Conservation (phyloP, 1,284 basidiomycete genomes). For the Leucoagaricus sp. region DNA sequence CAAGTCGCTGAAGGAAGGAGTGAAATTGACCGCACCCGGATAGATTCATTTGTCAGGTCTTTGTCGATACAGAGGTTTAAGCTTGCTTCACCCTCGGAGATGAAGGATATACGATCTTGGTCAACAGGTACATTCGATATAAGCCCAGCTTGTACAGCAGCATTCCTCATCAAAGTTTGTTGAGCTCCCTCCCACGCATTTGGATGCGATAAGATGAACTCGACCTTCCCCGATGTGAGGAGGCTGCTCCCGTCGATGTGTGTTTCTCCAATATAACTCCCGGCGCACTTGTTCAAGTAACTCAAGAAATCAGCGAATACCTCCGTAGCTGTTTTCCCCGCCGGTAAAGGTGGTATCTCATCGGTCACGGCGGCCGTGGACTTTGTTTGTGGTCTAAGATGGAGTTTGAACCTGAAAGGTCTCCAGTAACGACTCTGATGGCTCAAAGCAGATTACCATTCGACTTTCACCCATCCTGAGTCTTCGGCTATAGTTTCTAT, state of each 20-base stretch:
- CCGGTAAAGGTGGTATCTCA: slow-evolving; percentile 43
- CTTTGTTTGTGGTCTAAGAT: slow-evolving; percentile 24
- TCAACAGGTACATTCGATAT: slow-evolving; percentile 21
- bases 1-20: not conserved
- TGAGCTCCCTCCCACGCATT: slow-evolving; percentile 33
- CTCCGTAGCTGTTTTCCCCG: slow-evolving; percentile 39
- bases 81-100: slow-evolving; percentile 47
- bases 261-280: slow-evolving; percentile 47
- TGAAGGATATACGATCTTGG: slow-evolving; percentile 34
- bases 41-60: slow-evolving; percentile 29
- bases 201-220: slow-evolving; percentile 29
- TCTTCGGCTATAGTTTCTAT: slow-evolving; percentile 29
- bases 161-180: slow-evolving; percentile 29
- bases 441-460: slow-evolving; percentile 24
- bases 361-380: slow-evolving; percentile 13
- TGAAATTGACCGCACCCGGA: not conserved
- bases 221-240: slow-evolving; percentile 25
- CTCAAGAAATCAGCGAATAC: slow-evolving; percentile 51
- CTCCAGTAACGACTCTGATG: not conserved
- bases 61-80: slow-evolving; percentile 39
- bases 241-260: slow-evolving; percentile 40
- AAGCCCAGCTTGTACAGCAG: slow-evolving; percentile 27
- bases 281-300: slow-evolving; percentile 48
- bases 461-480: slow-evolving; percentile 29
- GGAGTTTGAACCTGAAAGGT: slow-evolving; percentile 32